A percentile compares a stretch with the other conserved stretches of the same genome.
Evolutionary conservation across 2,329 filamentous ascomycete species (phyloP).

Genomic region (Hirsutella thompsonii): DNA sequence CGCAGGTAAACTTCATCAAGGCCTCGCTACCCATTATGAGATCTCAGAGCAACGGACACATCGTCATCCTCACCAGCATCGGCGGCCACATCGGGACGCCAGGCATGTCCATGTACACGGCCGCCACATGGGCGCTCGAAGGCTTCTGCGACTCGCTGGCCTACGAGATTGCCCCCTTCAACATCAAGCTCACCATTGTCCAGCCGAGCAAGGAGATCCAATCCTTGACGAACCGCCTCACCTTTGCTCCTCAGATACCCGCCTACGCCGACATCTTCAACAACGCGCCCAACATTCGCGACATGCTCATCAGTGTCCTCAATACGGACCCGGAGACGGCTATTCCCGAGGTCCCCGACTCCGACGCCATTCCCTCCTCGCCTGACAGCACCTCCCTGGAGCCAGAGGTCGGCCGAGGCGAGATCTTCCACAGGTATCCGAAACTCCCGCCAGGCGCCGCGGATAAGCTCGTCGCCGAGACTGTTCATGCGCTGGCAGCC

Average conservation of each 20-base stretch:
- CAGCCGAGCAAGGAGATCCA: slow-evolving; percentile 91
- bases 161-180: slow-evolving; percentile 94
- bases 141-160: slow-evolving; percentile 92
- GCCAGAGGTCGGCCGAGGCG: slow-evolving; percentile 20
- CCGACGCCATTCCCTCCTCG: slow-evolving; percentile 16
- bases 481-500: slow-evolving; percentile 78
- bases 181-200: slow-evolving; percentile 89
- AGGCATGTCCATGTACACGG: slow-evolving; percentile 80
- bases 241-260: slow-evolving; percentile 65
- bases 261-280: slow-evolving; percentile 25
- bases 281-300: slow-evolving; percentile 67
- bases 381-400: slow-evolving; percentile 18
- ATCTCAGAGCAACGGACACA: slow-evolving; percentile 70
- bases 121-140: slow-evolving; percentile 87
- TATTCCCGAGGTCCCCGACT: slow-evolving; percentile 19
- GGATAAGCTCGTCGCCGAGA: slow-evolving; percentile 70
- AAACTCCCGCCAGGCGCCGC: slow-evolving; percentile 54
- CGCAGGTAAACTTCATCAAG: slow-evolving; percentile 91
- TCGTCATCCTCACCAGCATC: slow-evolving; percentile 80
- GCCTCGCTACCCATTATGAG: slow-evolving; percentile 71
- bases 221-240: slow-evolving; percentile 75
- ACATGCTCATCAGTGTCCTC: slow-evolving; percentile 69
- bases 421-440: slow-evolving; percentile 58
- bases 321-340: slow-evolving; percentile 61
- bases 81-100: slow-evolving; percentile 89